phyloP scores from a whole-genome alignment of 768 basidiomycete species.

The Piloderma croceum region DNA sequence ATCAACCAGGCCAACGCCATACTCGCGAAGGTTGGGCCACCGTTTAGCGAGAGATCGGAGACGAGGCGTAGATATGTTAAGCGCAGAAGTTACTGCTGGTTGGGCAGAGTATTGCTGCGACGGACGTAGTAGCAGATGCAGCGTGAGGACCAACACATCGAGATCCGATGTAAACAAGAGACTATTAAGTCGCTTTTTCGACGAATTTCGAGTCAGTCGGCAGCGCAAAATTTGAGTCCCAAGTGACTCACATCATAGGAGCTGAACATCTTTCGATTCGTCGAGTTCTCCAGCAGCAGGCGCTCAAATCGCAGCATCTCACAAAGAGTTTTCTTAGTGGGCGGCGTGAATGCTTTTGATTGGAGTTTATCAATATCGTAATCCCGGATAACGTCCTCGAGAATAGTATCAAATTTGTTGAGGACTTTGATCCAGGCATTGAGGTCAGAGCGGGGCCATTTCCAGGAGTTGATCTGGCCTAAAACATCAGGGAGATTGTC shows the following conservation, averaged over 20 bases:
- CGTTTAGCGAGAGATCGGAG: slow-evolving; percentile 79
- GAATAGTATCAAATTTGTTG: slow-evolving; percentile 89
- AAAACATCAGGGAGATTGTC: slow-evolving; percentile 70
- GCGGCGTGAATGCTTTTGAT: slow-evolving; percentile 67
- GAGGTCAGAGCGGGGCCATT: slow-evolving; percentile 93
- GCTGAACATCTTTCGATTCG: slow-evolving; percentile 92
- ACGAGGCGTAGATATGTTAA: slow-evolving; percentile 77
- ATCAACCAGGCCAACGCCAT: slow-evolving; percentile 70
- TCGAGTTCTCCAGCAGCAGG: slow-evolving; percentile 92
- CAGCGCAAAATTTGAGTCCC: too few species aligned
- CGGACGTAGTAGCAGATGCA: slow-evolving; percentile 85
- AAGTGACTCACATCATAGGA: slow-evolving; percentile 87
- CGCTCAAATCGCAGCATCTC: slow-evolving; percentile 87
- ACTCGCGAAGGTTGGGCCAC: slow-evolving; percentile 79
- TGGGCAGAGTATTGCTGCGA: slow-evolving; percentile 92
- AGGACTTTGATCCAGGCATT: slow-evolving; percentile 95
- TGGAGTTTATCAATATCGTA: slow-evolving; percentile 87
- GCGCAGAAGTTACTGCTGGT: slow-evolving; percentile 73
- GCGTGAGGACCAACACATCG: slow-evolving; percentile 75
- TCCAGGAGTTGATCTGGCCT: slow-evolving; percentile 73
- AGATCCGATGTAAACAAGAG: slow-evolving; percentile 85
- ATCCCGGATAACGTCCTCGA: slow-evolving; percentile 76
- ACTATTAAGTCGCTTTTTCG: slow-evolving; percentile 85
- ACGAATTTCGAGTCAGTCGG: not conserved
- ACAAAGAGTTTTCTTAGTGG: slow-evolving; percentile 67